Percentiles rank a stretch among this genome's conserved stretches.
These are phyloP conservation scores for Hymenoscyphus linearis DNA, from an alignment of 2,329 filamentous ascomycete species.

Conservation along the genomic window DNA sequence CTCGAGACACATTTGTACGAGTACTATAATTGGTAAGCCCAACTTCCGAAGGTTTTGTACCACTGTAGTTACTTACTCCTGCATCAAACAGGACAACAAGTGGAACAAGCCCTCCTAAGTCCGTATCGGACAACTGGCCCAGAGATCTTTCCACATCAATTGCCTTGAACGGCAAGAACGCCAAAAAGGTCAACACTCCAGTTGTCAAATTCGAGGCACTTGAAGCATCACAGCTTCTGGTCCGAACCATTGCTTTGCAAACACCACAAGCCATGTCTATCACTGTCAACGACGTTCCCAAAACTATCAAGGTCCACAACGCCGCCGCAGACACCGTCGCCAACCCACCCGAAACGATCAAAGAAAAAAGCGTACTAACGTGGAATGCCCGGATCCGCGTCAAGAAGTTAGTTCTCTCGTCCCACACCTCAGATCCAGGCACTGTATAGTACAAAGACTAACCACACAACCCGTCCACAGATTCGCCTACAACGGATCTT, in stretches of 20 bases:
- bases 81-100: not conserved
- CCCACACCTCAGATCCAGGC: not conserved
- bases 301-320: not conserved
- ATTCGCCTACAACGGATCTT: constrained; percentile 2
- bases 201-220: not conserved
- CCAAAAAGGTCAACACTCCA: not conserved
- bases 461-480: not conserved
- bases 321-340: not conserved
- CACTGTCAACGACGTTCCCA: not conserved
- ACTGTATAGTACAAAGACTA: not conserved
- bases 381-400: not conserved
- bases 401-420: not conserved
- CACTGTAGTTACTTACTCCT: not conserved
- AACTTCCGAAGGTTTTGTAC: not conserved
- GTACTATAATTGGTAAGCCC: not conserved
- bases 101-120: not conserved
- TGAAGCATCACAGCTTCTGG: not conserved
- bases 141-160: constrained; percentile 2
- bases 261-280: not conserved
- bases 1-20: not conserved
- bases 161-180: not conserved
- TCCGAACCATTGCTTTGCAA: not conserved
- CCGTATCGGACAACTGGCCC: constrained; percentile 1
- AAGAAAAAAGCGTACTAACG: not conserved
- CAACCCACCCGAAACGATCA: not conserved